Conservation (phyloP, 208 protist species). For the Leishmania arabica region DNA sequence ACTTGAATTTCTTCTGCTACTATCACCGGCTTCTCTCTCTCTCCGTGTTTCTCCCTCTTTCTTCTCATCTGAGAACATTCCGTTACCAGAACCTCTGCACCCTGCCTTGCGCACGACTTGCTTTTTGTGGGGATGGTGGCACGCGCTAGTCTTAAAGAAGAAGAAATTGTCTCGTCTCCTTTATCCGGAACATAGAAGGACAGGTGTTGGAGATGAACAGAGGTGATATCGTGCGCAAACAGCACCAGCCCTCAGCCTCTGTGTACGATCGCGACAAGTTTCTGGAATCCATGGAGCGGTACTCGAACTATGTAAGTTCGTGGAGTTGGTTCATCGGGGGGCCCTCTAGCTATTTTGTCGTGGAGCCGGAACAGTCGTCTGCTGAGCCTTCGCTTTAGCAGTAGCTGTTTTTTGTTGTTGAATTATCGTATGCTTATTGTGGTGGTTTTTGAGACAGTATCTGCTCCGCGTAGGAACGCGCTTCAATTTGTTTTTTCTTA, state of each 20-base stretch:
- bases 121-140: background rate
- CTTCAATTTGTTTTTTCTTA: too few species aligned
- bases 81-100: background rate
- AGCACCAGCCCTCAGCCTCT: background rate
- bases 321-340: constrained; percentile 25
- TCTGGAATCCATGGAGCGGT: constrained; percentile 19
- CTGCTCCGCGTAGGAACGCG: background rate
- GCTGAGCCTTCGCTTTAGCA: constrained; percentile 1
- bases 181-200: background rate
- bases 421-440: too few species aligned
- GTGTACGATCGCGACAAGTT: constrained; percentile 18
- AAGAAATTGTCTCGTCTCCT: background rate
- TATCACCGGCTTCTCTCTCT: background rate
- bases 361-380: constrained; percentile 8
- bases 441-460: background rate
- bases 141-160: background rate
- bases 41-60: background rate
- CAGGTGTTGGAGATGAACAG: constrained; percentile 9
- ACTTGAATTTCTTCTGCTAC: background rate
- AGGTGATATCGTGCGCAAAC: background rate
- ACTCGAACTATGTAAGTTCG: constrained; percentile 15
- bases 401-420: background rate
- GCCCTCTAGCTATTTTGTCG: constrained; percentile 24
- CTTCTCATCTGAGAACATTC: background rate
- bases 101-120: background rate